Base-by-base conservation (phyloP, 2,329 filamentous ascomycete species). In the Penicillium sp. region DNA sequence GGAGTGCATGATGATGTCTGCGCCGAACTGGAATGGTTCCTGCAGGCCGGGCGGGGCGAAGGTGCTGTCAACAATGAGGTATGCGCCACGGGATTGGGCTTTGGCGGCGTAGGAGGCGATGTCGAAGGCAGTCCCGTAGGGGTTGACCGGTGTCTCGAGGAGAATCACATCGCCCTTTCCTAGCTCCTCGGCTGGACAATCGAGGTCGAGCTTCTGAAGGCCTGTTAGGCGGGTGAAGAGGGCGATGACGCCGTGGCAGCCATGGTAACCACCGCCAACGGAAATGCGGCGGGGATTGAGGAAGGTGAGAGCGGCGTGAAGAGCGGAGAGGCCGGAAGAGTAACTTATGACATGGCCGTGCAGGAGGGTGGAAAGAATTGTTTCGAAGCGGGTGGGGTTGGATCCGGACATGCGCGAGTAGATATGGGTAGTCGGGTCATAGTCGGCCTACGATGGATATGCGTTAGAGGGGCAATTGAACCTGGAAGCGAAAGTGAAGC, bases 101-200 rank as follows among this genome's bases (percentile, higher is more conserved):
- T 82, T 80, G 3, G 80, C 75, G 0, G 89, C 88, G 67, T 87
- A 95, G 45, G 75, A 71, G 29, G 77, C 75, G 25, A 99, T 83
- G 61, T 89, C 77, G 59, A 82, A 85, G 1, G 90, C 90, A 61
- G 86, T 84, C 42, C 93, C 93, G 1, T 86, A 86, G 0, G 93
- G 93, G 70, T 99, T 99, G 33, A 96, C 77, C 0, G 93, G 93
- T 4, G 92, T 97, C 74, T 99, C 93, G 42, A 97, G 77, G 67
- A 95, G 89, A 43, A 99, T 79, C 3, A 97, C 75, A 67, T 97
- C 93, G 2, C 92, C 92, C 3, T 80, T 73, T 19, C 83, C 78
- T 2, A 97, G 77, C 29, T 83, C 80, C 34, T 81, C 80, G 12
- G 79, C 75, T 8, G 82, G 75, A 63, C 83, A 88, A 61, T 86